Conservation (phyloP, 805 yeast genomes). For the Pichia thaimueangensis region DNA sequence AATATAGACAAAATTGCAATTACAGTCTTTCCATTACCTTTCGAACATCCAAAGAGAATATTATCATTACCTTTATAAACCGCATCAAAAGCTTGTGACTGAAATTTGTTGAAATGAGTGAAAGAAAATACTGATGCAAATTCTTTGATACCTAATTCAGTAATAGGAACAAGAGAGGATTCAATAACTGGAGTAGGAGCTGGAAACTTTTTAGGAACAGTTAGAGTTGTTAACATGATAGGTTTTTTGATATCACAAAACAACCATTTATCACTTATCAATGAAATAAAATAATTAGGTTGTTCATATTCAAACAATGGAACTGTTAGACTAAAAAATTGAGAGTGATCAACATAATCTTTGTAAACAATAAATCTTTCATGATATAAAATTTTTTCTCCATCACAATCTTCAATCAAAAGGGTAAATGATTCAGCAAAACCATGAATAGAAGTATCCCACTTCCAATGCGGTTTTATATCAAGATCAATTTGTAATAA, state of each 20-base stretch:
- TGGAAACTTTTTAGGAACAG: slow-evolving; percentile 58
- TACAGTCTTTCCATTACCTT: slow-evolving; percentile 70
- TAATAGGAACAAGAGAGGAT: slow-evolving; percentile 41
- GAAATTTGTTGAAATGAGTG: slow-evolving; percentile 59
- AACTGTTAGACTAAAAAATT: slow-evolving; percentile 58
- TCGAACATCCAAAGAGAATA: slow-evolving; percentile 61
- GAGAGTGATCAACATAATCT: slow-evolving; percentile 46
- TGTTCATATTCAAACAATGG: slow-evolving; percentile 48
- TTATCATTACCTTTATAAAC: slow-evolving; percentile 49
- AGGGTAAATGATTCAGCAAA: slow-evolving; percentile 58
- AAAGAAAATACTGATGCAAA: slow-evolving; percentile 43
- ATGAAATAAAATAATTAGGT: slow-evolving; percentile 67
- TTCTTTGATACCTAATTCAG: slow-evolving; percentile 43
- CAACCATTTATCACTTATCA: slow-evolving; percentile 81
- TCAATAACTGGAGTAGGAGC: slow-evolving; percentile 55
- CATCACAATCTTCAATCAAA: slow-evolving; percentile 77
- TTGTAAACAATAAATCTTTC: slow-evolving; percentile 50
- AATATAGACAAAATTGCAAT: slow-evolving; percentile 70
- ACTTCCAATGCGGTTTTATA: slow-evolving; percentile 65
- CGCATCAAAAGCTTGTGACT: slow-evolving; percentile 61
- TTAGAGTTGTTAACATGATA: slow-evolving; percentile 44
- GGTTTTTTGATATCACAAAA: slow-evolving; percentile 65
- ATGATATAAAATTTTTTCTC: slow-evolving; percentile 59
- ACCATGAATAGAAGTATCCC: slow-evolving; percentile 67
- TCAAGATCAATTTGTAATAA: slow-evolving; percentile 61